Evolutionary conservation across 345 rosid genomes (phyloP).

Genomic region (Hirschfeldia incana): DNA sequence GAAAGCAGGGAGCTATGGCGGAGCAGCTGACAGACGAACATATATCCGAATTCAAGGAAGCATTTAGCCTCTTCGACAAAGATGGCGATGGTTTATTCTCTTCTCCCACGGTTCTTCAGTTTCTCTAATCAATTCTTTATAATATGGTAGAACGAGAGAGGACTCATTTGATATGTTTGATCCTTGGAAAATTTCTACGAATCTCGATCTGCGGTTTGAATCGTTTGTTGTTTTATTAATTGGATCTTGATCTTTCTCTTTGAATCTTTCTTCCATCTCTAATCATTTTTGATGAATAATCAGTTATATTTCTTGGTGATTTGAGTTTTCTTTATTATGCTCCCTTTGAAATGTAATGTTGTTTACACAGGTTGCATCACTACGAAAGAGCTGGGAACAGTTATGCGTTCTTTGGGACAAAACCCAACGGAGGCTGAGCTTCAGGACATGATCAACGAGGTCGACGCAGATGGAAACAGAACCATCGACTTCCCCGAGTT

Average conservation of each 20-base stretch:
- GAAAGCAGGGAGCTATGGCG: constrained; percentile 30
- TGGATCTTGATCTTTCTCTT: not conserved
- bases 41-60: constrained; percentile 43
- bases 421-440: constrained; percentile 59
- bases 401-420: constrained; percentile 59
- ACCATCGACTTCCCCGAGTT: constrained; percentile 57
- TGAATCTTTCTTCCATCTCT: not conserved
- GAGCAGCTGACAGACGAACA: constrained; percentile 39
- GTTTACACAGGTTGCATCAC: constrained; percentile 46
- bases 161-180: not conserved
- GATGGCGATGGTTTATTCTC: constrained; percentile 39
- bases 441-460: constrained; percentile 55
- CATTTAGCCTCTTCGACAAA: constrained; percentile 39
- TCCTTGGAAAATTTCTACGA: not conserved
- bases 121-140: constrained; percentile 1
- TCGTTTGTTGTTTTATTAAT: not conserved
- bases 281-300: not conserved
- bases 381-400: constrained; percentile 53
- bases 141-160: too few relatives aligned
- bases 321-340: not conserved
- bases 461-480: constrained; percentile 59
- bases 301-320: not conserved
- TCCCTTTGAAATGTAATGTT: not conserved
- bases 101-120: not conserved
- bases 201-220: not conserved